Conservation (phyloP, 2,329 filamentous ascomycete species). For the Scopulariopsis brevicaulis region DNA sequence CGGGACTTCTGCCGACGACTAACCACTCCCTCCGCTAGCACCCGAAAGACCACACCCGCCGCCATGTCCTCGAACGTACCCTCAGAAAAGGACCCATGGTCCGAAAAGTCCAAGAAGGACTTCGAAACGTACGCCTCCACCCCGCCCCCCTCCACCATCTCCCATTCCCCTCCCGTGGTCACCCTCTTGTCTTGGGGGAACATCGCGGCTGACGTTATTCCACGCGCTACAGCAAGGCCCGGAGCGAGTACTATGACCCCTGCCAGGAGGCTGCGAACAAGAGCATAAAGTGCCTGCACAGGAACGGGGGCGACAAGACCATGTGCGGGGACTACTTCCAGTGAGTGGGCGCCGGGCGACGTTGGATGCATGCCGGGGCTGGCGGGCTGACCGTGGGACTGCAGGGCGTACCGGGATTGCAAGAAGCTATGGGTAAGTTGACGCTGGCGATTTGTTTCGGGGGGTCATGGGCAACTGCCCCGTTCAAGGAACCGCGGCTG, state of each 20-base stretch:
- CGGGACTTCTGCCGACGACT: neutral
- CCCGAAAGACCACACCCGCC: neutral
- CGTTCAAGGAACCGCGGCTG: neutral
- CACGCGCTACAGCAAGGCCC: slow-evolving; percentile 55
- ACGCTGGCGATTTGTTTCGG: neutral
- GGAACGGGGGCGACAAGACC: slow-evolving; percentile 76
- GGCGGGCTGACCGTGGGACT: neutral
- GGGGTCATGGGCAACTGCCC: neutral
- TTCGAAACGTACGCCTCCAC: neutral
- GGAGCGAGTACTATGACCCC: slow-evolving; percentile 87
- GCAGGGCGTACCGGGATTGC: slow-evolving; percentile 83
- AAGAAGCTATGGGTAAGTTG: slow-evolving; percentile 79
- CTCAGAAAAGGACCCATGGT: neutral
- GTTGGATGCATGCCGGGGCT: neutral
- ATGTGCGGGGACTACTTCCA: slow-evolving; percentile 96
- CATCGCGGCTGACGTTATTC: neutral
- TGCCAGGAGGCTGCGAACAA: slow-evolving; percentile 84
- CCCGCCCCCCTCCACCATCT: neutral
- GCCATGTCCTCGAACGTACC: neutral
- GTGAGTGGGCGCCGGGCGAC: slow-evolving; percentile 38
- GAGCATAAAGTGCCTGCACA: slow-evolving; percentile 78
- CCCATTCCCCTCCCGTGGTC: neutral
- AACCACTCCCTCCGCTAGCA: neutral
- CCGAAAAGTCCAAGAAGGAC: neutral
- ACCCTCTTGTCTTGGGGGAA: neutral